Evolutionary conservation across 1,284 basidiomycete species (phyloP), one percentile per base, ranked within the genome.

Genomic region (Moniliophthora roreri): DNA sequence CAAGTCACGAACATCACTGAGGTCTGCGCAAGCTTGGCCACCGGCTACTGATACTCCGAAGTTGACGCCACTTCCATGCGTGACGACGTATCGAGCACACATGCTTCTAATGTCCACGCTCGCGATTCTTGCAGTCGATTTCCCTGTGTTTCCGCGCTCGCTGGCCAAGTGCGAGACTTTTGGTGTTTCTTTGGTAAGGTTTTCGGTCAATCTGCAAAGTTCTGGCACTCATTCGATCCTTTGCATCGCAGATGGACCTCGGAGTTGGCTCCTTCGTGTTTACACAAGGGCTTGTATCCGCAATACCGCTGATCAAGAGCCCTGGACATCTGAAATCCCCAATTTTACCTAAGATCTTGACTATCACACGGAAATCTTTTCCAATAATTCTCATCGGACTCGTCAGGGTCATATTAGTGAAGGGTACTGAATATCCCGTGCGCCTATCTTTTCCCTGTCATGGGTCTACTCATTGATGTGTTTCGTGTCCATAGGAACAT

Each of bases 191-290:
- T 63, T 97, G 69, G 93, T 95, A 60, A 61, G 85, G 77, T 32
- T 16, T 18, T 26, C 32, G 13, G 21, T 23, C 34, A 38, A 20
- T 38, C 24, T 55, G 9, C 18, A 42, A 20, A 13, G 7, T 39
- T 26, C 40, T 13, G 20, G 24, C 47, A n/a, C 45, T 44, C n/a
- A 50, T 34, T 3, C 13, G 49, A 2, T 59, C 26, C 18, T 38
- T 47, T 57, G 6, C 11, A 11, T 32, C 28, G 28, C 60, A 96
- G 93, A 99, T 99, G 96, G 97, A 99, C 65, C 74, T 97, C 20
- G 97, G 97, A 10, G 95, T 98, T 0, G 96, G 96, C 10, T 94
- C 95, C 0, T 97, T 97, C 62, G 91, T 97, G 6, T 98, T 98
- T 67, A 94, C 95, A 0, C 88, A 95, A 63, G 97, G 96, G 15